Conservation (phyloP, 805 yeast genomes). For the Saccharomycopsis fermentans region DNA sequence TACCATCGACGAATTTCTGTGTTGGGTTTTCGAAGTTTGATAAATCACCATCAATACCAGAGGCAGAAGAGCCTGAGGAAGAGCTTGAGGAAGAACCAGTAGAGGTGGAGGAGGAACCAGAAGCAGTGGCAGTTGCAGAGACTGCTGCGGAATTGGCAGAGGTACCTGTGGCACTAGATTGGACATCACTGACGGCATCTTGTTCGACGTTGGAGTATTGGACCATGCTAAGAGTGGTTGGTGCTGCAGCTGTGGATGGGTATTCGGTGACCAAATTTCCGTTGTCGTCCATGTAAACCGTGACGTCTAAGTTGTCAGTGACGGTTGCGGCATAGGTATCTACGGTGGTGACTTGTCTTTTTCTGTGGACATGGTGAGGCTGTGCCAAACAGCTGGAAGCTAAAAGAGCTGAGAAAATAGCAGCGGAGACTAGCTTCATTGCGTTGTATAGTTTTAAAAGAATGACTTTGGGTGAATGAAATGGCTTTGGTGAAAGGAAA, state of each 20-base stretch:
- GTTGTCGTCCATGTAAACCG: not conserved
- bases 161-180: not conserved
- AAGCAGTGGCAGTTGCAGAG: conserved; percentile 3
- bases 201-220: not conserved
- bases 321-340: not conserved
- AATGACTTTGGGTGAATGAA: too few species aligned
- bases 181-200: not conserved
- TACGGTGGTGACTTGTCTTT: conserved; percentile 6
- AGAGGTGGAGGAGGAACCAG: conserved; percentile 7
- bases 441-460: not conserved
- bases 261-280: not conserved
- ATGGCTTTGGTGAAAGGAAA: too few species aligned
- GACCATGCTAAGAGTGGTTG: not conserved
- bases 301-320: not conserved
- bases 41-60: conserved; percentile 43
- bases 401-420: not conserved
- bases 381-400: not conserved
- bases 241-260: not conserved
- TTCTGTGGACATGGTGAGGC: conserved; percentile 19
- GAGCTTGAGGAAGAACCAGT: conserved; percentile 18
- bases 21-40: conserved; percentile 38
- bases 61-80: conserved; percentile 22
- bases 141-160: not conserved
- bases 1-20: conserved; percentile 56
- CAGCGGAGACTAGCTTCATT: not conserved